Evolutionary conservation across 768 basidiomycete species (phyloP), one percentile per base, ranked within the genome.

Genomic region (Ramaria rubella): DNA sequence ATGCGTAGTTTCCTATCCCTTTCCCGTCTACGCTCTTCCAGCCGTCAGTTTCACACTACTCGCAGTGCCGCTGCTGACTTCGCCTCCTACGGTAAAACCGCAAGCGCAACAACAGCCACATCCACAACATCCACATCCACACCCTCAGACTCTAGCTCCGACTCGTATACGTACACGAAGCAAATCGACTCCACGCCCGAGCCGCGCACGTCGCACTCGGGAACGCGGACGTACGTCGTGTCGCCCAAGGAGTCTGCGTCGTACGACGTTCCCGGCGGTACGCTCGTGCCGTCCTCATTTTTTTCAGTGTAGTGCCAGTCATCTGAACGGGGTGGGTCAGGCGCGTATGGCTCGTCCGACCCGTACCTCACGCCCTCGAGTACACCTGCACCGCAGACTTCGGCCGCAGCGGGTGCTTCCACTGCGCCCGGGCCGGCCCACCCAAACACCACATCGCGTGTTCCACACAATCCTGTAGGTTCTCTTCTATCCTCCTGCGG

Each of bases 241-340:
- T 26, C 46, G 17, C 46, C 46, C 3, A 48, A 48, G 26, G 46
- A 48, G 7, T 11, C 46, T 30, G 6, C 46, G 21, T 14, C 46
- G 11, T 48, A 48, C 46, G 46, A 48, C 46, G 29, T 48, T 24
- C 46, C 46, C 17, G 46, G 46, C 29, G 46, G 46, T 48, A 26
- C 23, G 46, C 27, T 24, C 4, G 11, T 21, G n/a, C 21, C 44
- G 26, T 21, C 21, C 19, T 45, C 43, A 9, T 45, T 17, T 45
- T 45, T 24, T 45, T 7, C 7, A 21, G 34, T 36, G 34, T 36
- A 8, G 7, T 36, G 34, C 7, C 7, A 36, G 17, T 8, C 34
- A 36, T 17, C 34, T 17, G 17, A 36, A 36, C 8, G 17, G 7
- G 34, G 17, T 36, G 34, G 34, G 7, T 7, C 40, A 42, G 46